phyloP scores from a whole-genome alignment of 805 yeast genomes.

The Kodamaea jinghongensis region DNA sequence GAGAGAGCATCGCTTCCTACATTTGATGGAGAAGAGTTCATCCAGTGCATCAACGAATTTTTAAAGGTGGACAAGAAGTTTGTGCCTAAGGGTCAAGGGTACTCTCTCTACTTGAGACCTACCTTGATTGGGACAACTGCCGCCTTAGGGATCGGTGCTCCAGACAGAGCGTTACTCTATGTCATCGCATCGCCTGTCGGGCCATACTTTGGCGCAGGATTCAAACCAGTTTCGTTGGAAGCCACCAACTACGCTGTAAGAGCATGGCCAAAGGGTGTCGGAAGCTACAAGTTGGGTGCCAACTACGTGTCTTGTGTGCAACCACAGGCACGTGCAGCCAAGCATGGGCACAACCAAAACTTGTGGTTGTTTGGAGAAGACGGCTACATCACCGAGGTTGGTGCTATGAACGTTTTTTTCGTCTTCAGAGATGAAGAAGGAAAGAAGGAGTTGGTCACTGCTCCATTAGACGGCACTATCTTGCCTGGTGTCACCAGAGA shows the following conservation, averaged over 20 bases:
- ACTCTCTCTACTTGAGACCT: conserved; percentile 29
- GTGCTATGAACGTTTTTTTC: conserved; percentile 94
- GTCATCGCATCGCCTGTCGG: conserved; percentile 29
- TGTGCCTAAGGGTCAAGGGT: conserved; percentile 25
- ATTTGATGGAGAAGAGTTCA: conserved; percentile 25
- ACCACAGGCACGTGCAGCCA: conserved; percentile 88
- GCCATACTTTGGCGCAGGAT: conserved; percentile 69
- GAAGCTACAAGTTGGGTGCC: conserved; percentile 94
- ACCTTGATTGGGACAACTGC: conserved; percentile 28
- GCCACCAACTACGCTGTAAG: conserved; percentile 95
- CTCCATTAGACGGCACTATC: conserved; percentile 96
- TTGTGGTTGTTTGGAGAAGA: conserved; percentile 95
- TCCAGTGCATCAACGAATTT: conserved; percentile 23
- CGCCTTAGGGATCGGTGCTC: conserved; percentile 22
- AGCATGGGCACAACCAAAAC: conserved; percentile 90
- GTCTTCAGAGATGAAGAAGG: conserved; percentile 80
- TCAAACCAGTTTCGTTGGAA: conserved; percentile 90
- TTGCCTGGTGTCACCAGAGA: conserved; percentile 96
- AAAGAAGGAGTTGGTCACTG: conserved; percentile 87
- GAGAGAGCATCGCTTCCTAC: conserved; percentile 25
- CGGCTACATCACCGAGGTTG: conserved; percentile 85
- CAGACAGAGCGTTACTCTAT: conserved; percentile 25
- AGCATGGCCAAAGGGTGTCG: conserved; percentile 99
- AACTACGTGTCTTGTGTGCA: conserved; percentile 94
- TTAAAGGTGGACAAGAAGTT: conserved; percentile 22